Conservation (phyloP, 164 flowering plant species). For the Magnolia changhungtana region DNA sequence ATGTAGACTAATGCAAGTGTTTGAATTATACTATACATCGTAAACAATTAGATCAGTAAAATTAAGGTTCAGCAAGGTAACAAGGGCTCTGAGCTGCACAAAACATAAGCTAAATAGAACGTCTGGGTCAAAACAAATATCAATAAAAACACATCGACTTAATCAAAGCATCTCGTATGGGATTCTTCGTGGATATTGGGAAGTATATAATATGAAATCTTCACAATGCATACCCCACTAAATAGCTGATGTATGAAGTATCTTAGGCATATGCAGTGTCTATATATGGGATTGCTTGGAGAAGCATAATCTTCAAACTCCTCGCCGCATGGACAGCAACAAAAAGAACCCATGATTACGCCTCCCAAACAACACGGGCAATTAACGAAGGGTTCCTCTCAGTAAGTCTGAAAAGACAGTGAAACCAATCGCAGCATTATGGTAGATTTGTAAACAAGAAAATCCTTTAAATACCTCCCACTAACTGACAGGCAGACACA, state of each 20-base stretch:
- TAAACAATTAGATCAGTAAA: no score
- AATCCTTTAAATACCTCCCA: background rate
- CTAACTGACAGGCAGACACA: background rate
- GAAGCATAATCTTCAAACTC: constrained; percentile 43
- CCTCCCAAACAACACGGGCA: constrained; percentile 2
- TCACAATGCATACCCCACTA: constrained; percentile 36
- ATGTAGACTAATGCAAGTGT: no score
- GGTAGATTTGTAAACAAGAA: background rate
- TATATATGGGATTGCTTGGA: constrained; percentile 39
- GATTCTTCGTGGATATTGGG: background rate
- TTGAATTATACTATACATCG: no score
- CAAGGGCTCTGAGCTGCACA: no score
- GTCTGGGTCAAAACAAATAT: no score
- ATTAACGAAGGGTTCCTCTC: background rate
- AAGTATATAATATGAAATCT: background rate
- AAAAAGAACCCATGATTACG: constrained; percentile 44
- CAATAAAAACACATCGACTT: no score
- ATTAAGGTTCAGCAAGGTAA: no score
- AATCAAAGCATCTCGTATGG: no score
- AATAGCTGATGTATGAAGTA: constrained; percentile 50
- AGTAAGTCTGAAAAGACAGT: background rate
- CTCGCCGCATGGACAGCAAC: constrained; percentile 56
- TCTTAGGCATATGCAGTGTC: constrained; percentile 51
- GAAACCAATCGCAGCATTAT: background rate
- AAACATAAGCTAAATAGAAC: no score